These are phyloP conservation scores for Choiromyces venosus DNA, from an alignment of 495 filamentous ascomycete genomes.

Conservation along the genomic window DNA sequence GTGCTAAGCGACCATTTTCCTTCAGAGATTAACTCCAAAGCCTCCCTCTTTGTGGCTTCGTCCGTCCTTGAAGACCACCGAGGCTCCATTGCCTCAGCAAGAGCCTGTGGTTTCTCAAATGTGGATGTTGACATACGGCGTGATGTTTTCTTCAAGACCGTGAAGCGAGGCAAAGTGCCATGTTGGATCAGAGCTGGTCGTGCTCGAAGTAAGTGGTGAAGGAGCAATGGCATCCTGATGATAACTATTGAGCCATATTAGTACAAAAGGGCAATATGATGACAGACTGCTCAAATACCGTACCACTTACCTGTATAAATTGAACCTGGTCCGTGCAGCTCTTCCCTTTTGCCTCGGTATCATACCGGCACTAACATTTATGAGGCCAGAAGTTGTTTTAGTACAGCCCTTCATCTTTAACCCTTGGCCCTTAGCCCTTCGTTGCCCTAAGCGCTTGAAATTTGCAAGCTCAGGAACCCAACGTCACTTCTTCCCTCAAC, in stretches of 20 bases:
- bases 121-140: neutral
- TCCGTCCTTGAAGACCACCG: conserved; percentile 25
- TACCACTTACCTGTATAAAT: neutral
- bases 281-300: neutral
- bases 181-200: neutral
- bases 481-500: conserved; percentile 11
- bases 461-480: conserved; percentile 8
- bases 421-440: neutral
- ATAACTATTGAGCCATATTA: neutral
- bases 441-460: neutral
- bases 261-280: neutral
- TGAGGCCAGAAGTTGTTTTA: neutral
- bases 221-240: conserved; percentile 15
- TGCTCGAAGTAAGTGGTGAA: conserved; percentile 5
- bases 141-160: conserved; percentile 9
- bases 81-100: neutral
- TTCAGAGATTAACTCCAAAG: conserved; percentile 38
- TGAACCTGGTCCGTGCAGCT: neutral
- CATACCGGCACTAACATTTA: neutral
- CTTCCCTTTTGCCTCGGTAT: neutral
- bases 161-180: neutral
- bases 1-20: conserved; percentile 52
- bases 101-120: neutral
- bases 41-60: conserved; percentile 27
- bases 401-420: neutral